Evolutionary conservation across 441 rosid species (phyloP), one percentile per base, ranked within the genome.

Genomic region (Croton setiger): DNA sequence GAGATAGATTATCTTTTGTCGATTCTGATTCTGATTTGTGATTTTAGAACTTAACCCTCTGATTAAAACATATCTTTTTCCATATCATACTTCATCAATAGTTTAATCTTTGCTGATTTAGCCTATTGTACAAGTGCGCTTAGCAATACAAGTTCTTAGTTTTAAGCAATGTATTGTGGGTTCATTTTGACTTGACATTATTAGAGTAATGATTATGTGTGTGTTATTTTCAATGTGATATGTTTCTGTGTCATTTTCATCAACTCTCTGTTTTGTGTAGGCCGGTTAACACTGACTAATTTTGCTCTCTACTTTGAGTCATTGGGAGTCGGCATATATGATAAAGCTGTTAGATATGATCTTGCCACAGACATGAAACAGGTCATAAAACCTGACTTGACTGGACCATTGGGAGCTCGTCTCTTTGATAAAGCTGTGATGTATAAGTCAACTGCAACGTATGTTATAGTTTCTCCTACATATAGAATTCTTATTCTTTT

Each of bases 391-490:
- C 91, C 98, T 63, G 98, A 90, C 74, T 75, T 89, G 78, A 93
- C 97, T 62, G 98, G 96, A 71, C 98, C 96, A 54, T 69, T 91
- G 82, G 98, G 98, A 57, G 96, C 97, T 82, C 92, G 98, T 61
- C 85, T 93, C 64, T 93, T 93, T 74, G 97, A 93, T 76, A 93
- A 89, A 79, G 98, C 97, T 72, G 91, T 93, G 76, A 87, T 91
- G 96, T 93, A 87, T 88, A 91, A 86, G 70, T 93, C 98, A 45
- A 69, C 71, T 73, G 67, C 78, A 20, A 71, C 84, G 98, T 93
- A 87, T 64, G 97, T 85, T 66, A 60, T 80, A 77, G 70, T 51
- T 59, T 68, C 56, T 51, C 61, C 39, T 63, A 45, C 66, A 44
- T 44, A 58, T 45, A 58, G 65, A 64, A 68, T 70, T 64, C 77